Percentiles rank a stretch among this genome's conserved stretches.
Evolutionary conservation across 106 monocot genomes (phyloP).

Genomic region (Triglochin maritima): DNA sequence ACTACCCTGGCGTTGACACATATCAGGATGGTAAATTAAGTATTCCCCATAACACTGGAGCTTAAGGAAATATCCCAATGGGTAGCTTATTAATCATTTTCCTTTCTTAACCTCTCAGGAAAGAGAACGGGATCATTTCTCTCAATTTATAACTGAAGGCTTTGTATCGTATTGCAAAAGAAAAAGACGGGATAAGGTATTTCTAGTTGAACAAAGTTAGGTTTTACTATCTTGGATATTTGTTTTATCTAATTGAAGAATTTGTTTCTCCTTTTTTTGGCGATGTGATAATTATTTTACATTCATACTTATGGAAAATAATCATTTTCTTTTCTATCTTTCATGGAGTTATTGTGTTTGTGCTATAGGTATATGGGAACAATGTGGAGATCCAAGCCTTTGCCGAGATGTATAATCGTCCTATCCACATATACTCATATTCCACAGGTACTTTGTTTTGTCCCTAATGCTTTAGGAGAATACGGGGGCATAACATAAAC

Average conservation of each 20-base stretch:
- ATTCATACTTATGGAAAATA: neutral
- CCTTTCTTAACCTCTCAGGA: conserved; percentile 34
- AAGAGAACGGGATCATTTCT: conserved; percentile 91
- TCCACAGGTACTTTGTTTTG: conserved; percentile 45
- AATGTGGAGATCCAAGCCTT: conserved; percentile 95
- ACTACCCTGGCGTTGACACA: too few species aligned
- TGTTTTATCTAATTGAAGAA: neutral
- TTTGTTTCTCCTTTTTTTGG: neutral
- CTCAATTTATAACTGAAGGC: conserved; percentile 93
- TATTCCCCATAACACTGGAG: too few species aligned
- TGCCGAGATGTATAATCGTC: conserved; percentile 97
- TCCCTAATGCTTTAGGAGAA: neutral
- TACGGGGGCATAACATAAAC: too few species aligned
- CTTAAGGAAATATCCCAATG: neutral
- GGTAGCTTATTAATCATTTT: neutral
- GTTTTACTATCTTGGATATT: neutral
- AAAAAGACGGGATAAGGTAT: conserved; percentile 95
- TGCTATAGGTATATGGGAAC: conserved; percentile 82
- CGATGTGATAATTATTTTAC: neutral
- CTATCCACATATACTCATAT: conserved; percentile 97
- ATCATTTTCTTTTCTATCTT: neutral
- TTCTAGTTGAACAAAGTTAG: neutral
- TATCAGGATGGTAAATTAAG: too few species aligned
- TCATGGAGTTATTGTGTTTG: neutral
- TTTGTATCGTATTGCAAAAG: conserved; percentile 94